Conservation (phyloP, 768 basidiomycete genomes). For the Leccinum subtestaceum region DNA sequence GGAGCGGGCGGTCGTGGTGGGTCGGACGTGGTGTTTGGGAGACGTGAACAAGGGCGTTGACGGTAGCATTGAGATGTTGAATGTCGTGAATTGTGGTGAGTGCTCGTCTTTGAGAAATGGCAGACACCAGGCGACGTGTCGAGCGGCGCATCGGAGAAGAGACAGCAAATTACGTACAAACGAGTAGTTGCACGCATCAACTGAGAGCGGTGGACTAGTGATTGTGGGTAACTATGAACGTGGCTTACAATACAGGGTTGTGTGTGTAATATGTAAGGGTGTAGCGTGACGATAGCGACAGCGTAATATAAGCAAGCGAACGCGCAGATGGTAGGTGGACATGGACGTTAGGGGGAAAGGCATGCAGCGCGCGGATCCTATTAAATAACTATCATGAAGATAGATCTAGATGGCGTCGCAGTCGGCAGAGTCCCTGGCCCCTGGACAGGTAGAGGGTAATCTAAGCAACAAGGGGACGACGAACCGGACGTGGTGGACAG, state of each 20-base stretch:
- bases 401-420: constrained; percentile 14
- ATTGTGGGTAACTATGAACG: constrained; percentile 23
- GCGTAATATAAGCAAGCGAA: constrained; percentile 14
- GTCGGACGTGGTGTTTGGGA: constrained; percentile 1
- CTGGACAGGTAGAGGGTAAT: no score
- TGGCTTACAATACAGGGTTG: constrained; percentile 23
- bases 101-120: neutral
- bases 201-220: constrained; percentile 23
- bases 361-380: neutral
- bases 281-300: constrained; percentile 10
- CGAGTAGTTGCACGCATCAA: neutral
- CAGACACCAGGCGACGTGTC: neutral
- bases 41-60: constrained; percentile 56
- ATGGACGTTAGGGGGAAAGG: no score
- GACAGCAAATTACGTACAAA: neutral
- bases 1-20: constrained; percentile 29
- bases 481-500: neutral
- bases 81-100: neutral
- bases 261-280: neutral
- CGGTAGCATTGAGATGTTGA: constrained; percentile 31
- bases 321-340: constrained; percentile 5
- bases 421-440: neutral
- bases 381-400: constrained; percentile 13
- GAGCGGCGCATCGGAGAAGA: neutral
- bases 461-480: neutral